Percentiles rank a stretch among this genome's conserved stretches.
Conservation (phyloP, 2,329 filamentous ascomycete genomes). For the Neoscytalidium dimidiatum region DNA sequence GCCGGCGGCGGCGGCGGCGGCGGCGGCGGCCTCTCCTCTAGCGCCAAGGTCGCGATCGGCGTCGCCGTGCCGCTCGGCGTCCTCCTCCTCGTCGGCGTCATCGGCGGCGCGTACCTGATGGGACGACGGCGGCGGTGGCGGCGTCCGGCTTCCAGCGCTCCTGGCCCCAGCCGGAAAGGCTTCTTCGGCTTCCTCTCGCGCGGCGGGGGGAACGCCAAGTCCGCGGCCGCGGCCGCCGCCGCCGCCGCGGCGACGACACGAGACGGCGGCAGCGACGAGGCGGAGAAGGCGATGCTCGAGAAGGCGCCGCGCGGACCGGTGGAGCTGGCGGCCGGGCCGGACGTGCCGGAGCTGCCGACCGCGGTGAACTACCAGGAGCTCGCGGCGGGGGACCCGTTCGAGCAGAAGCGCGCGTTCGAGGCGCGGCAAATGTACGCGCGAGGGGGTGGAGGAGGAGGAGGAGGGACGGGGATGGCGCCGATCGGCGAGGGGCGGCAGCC, state of each 20-base stretch:
- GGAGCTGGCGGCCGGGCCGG: neutral
- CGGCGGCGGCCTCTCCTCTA: neutral
- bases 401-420: neutral
- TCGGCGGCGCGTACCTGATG: neutral
- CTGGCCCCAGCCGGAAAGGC: neutral
- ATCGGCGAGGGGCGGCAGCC: neutral
- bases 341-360: neutral
- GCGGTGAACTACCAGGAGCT: slow-evolving; percentile 3
- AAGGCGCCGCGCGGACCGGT: neutral
- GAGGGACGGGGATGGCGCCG: neutral
- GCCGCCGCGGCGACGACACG: no score
- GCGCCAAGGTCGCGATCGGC: neutral
- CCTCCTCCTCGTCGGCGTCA: neutral
- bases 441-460: neutral
- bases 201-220: no score
- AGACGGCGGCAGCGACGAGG: neutral
- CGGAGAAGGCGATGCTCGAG: neutral
- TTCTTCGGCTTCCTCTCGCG: neutral
- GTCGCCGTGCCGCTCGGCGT: neutral
- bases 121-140: neutral
- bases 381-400: neutral
- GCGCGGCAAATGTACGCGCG: neutral
- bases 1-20: neutral
- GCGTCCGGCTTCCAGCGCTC: neutral
- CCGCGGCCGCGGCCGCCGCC: no score